phyloP scores from a whole-genome alignment of 495 filamentous ascomycete genomes.

The Aspergillus sclerotioniger region DNA sequence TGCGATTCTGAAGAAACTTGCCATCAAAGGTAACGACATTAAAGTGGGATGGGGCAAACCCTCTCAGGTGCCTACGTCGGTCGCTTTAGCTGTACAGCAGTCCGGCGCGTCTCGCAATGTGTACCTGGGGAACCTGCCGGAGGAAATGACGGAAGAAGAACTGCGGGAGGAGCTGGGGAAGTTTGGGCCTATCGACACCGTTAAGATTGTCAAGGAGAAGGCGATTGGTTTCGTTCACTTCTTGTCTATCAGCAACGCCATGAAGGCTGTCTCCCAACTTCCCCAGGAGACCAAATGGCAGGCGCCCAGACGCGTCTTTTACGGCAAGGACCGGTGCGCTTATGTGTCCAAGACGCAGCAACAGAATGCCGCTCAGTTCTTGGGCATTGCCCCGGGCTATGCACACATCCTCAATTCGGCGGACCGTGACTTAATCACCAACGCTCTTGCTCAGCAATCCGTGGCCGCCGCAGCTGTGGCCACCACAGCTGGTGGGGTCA shows the following conservation, averaged over 20 bases:
- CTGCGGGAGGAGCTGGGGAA: slow-evolving; percentile 93
- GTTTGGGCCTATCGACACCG: slow-evolving; percentile 93
- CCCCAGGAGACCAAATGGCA: slow-evolving; percentile 98
- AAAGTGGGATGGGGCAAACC: slow-evolving; percentile 99
- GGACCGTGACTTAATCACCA: slow-evolving; percentile 93
- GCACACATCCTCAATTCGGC: slow-evolving; percentile 93
- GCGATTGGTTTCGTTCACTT: slow-evolving; percentile 98
- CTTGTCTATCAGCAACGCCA: slow-evolving; percentile 94
- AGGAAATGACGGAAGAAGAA: slow-evolving; percentile 88
- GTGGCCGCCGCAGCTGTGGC: slow-evolving; percentile 96
- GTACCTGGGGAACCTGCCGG: slow-evolving; percentile 89
- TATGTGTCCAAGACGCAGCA: slow-evolving; percentile 99
- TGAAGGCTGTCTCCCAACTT: slow-evolving; percentile 97
- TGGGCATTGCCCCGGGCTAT: slow-evolving; percentile 97
- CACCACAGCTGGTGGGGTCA: slow-evolving; percentile 91
- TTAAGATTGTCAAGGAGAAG: slow-evolving; percentile 98
- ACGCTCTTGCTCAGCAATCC: slow-evolving; percentile 93
- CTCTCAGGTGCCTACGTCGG: slow-evolving; percentile 95
- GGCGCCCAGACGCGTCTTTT: slow-evolving; percentile 90
- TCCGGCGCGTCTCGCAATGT: slow-evolving; percentile 98
- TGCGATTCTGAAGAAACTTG: slow-evolving; percentile 97
- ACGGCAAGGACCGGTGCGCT: slow-evolving; percentile 96
- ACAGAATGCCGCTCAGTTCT: slow-evolving; percentile 97
- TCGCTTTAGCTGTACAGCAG: slow-evolving; percentile 93
- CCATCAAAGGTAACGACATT: slow-evolving; percentile 97